phyloP scores from a whole-genome alignment of 192 early-diverging fungal species.

The Podila horticola region DNA sequence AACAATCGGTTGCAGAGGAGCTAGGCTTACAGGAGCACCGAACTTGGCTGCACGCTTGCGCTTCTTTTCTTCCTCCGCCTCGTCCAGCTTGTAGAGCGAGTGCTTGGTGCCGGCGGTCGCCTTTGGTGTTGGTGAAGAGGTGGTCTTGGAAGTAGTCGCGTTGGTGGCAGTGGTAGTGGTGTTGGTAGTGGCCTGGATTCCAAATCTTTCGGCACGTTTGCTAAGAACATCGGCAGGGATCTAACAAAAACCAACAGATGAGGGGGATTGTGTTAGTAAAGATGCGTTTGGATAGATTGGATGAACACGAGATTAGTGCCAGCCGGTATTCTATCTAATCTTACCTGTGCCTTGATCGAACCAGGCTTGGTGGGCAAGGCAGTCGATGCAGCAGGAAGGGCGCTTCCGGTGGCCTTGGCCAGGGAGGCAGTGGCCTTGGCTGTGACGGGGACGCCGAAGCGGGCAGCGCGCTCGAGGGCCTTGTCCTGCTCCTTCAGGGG shows the following conservation, averaged over 20 bases:
- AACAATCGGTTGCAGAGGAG: no score
- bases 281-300: no score
- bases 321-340: no score
- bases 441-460: slow-evolving; percentile 61
- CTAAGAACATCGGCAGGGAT: slow-evolving; percentile 62
- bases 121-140: not conserved
- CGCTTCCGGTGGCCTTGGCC: slow-evolving; percentile 11
- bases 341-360: slow-evolving; percentile 26
- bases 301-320: no score
- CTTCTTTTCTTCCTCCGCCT: slow-evolving; percentile 73
- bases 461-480: slow-evolving; percentile 60
- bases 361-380: slow-evolving; percentile 22
- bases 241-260: slow-evolving; percentile 13
- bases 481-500: slow-evolving; percentile 59
- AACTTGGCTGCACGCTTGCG: slow-evolving; percentile 72
- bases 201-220: slow-evolving; percentile 65
- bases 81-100: slow-evolving; percentile 8
- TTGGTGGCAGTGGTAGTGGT: not conserved
- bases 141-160: no score
- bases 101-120: slow-evolving; percentile 6
- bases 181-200: slow-evolving; percentile 29
- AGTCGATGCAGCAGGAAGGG: slow-evolving; percentile 1
- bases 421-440: slow-evolving; percentile 14
- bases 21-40: slow-evolving; percentile 29
- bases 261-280: not conserved